Conservation (phyloP, 2,329 filamentous ascomycete genomes). For the Ceratocystis alfenasii region DNA sequence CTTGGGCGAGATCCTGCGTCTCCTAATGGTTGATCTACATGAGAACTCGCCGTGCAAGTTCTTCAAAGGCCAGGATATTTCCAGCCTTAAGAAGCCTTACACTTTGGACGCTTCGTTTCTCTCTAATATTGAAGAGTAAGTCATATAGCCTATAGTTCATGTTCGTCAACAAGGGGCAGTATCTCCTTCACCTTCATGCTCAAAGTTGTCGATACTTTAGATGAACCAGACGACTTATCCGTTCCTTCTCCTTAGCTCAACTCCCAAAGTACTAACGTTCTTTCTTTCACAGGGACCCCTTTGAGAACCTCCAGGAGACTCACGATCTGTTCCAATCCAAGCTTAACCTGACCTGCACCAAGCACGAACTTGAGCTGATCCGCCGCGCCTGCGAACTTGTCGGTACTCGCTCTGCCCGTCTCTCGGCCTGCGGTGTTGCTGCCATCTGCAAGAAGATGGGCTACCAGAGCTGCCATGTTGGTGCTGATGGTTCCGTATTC, state of each 20-base stretch:
- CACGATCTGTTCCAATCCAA: constrained; percentile 66
- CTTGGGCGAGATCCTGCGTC: constrained; percentile 85
- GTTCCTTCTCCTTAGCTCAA: not conserved
- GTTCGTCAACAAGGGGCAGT: not conserved
- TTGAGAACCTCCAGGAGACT: constrained; percentile 88
- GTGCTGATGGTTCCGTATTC: constrained; percentile 93
- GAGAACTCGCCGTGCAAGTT: constrained; percentile 63
- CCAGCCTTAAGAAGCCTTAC: constrained; percentile 73
- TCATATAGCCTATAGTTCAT: not conserved
- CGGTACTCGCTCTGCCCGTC: constrained; percentile 81
- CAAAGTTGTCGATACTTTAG: not conserved
- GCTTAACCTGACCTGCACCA: constrained; percentile 57
- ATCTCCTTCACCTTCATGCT: not conserved
- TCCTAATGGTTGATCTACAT: constrained; percentile 74
- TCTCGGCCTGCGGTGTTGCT: constrained; percentile 88
- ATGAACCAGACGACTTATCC: not conserved
- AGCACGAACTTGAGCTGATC: constrained; percentile 75
- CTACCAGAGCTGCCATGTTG: constrained; percentile 79
- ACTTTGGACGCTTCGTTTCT: constrained; percentile 87
- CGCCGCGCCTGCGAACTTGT: constrained; percentile 86
- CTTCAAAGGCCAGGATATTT: constrained; percentile 73
- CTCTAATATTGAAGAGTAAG: constrained; percentile 76
- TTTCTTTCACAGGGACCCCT: constrained; percentile 57
- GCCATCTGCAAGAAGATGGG: constrained; percentile 96
- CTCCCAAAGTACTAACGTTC: not conserved